A percentile compares a stretch with the other conserved stretches of the same genome.
These are phyloP conservation scores for Wallemia ichthyophaga DNA, from an alignment of 1,284 basidiomycete species.

Conservation along the genomic window DNA sequence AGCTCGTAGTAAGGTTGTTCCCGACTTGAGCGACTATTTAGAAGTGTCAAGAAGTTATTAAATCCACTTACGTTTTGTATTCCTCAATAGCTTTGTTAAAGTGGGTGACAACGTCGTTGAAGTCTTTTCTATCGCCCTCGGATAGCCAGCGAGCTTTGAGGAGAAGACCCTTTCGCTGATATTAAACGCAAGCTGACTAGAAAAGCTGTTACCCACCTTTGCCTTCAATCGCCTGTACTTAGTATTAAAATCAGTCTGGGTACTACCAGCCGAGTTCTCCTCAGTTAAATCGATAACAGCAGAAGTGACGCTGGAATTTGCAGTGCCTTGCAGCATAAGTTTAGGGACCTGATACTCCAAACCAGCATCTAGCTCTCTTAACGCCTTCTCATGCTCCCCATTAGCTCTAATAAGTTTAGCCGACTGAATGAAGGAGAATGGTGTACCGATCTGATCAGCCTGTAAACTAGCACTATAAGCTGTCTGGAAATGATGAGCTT, in stretches of 20 bases:
- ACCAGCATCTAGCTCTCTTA: slow-evolving; percentile 62
- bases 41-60: slow-evolving; percentile 3
- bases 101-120: slow-evolving; percentile 28
- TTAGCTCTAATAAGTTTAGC: slow-evolving; percentile 55
- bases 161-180: slow-evolving; percentile 52
- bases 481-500: slow-evolving; percentile 81
- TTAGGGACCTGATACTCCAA: slow-evolving; percentile 19
- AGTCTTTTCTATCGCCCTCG: slow-evolving; percentile 55
- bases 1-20: slow-evolving; percentile 62
- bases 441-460: slow-evolving; percentile 41
- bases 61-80: slow-evolving; percentile 23
- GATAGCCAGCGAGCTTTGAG: slow-evolving; percentile 80
- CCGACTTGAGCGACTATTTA: slow-evolving; percentile 23
- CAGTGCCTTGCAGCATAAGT: slow-evolving; percentile 8
- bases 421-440: slow-evolving; percentile 66
- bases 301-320: slow-evolving; percentile 2
- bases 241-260: background rate
- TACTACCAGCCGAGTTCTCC: slow-evolving; percentile 12
- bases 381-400: slow-evolving; percentile 55
- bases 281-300: slow-evolving; percentile 27
- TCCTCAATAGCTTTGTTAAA: slow-evolving; percentile 29
- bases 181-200: background rate
- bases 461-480: slow-evolving; percentile 90
- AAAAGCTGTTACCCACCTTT: slow-evolving; percentile 24
- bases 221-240: slow-evolving; percentile 19